These are phyloP conservation scores for Garcia nutans DNA, from an alignment of 345 rosid genomes.

Conservation along the genomic window DNA sequence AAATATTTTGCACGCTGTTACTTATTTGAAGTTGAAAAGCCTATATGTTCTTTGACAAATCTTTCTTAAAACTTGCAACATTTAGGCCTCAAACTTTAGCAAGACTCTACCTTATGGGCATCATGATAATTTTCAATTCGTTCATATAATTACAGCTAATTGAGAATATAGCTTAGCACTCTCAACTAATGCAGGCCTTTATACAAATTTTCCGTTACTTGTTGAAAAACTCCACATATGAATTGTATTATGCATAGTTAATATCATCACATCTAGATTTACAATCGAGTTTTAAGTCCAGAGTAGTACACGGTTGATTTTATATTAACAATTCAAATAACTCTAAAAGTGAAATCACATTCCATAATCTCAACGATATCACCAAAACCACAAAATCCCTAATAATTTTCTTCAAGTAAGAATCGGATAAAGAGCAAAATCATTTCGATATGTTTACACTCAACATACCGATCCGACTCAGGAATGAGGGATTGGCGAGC, in stretches of 20 bases:
- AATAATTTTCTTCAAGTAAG: not conserved
- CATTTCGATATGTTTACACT: not conserved
- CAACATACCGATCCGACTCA: slow-evolving; percentile 73
- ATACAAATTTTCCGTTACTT: not conserved
- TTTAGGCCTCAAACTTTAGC: not conserved
- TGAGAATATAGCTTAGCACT: not conserved
- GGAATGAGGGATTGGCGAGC: slow-evolving; percentile 60
- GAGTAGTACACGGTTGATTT: not conserved
- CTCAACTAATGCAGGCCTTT: not conserved
- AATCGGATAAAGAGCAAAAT: not conserved
- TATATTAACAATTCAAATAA: not conserved
- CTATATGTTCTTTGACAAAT: not conserved
- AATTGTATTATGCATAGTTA: not conserved
- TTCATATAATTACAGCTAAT: not conserved
- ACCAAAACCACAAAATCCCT: not conserved
- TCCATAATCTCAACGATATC: not conserved
- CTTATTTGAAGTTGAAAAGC: not conserved
- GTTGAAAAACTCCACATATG: not conserved
- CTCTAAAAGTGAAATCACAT: not conserved
- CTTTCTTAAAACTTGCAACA: not conserved
- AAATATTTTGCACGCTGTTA: not conserved
- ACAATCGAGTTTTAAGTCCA: not conserved
- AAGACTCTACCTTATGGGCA: not conserved
- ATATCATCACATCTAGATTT: not conserved
- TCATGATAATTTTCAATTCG: not conserved